Evolutionary conservation across 352 stramenopile genomes (phyloP).

Genomic region (Globisporangium acanthophoron): DNA sequence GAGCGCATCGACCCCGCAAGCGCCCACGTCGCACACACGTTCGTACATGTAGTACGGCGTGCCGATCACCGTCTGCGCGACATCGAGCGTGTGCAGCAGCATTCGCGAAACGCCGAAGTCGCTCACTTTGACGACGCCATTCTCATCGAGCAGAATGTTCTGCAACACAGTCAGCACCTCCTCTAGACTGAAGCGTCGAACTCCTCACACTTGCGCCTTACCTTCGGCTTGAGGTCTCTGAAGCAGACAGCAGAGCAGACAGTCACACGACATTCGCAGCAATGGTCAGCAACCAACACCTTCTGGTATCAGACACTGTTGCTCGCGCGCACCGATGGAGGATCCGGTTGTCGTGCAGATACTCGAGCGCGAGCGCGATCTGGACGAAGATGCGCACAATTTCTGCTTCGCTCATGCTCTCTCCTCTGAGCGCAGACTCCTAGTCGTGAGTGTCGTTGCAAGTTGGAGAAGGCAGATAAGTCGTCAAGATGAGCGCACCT

Average conservation of each 20-base stretch:
- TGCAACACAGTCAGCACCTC: constrained; percentile 1
- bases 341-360: constrained; percentile 53
- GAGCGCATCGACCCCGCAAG: not conserved
- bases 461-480: constrained; percentile 2
- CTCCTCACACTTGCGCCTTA: not conserved
- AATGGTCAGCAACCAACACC: too few relatives aligned
- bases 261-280: not conserved
- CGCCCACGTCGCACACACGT: not conserved
- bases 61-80: constrained; percentile 51
- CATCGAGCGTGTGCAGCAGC: constrained; percentile 38
- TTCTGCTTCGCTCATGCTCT: constrained; percentile 27
- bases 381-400: constrained; percentile 74
- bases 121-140: constrained; percentile 64
- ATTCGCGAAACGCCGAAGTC: constrained; percentile 60
- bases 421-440: constrained; percentile 1
- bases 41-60: constrained; percentile 78
- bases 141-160: constrained; percentile 50
- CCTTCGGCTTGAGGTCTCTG: constrained; percentile 59
- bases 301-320: not conserved
- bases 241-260: not conserved
- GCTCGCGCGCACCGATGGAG: constrained; percentile 41
- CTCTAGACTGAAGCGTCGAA: not conserved
- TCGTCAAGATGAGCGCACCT: not conserved
- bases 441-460: not conserved
- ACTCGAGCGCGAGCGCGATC: constrained; percentile 44